phyloP scores from a whole-genome alignment of 2,329 filamentous ascomycete genomes.

The Phyllosticta capitalensis region DNA sequence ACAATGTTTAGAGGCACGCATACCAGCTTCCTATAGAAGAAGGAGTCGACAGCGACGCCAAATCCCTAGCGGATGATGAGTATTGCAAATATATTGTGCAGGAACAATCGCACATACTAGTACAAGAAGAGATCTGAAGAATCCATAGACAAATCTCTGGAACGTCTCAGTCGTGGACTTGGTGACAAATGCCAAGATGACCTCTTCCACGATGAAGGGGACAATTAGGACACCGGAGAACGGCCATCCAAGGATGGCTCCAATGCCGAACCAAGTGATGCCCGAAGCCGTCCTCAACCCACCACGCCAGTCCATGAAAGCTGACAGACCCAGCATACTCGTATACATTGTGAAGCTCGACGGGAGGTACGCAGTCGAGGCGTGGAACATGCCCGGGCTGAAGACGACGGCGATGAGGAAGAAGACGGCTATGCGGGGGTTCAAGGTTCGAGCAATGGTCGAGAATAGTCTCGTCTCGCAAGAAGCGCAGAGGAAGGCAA shows the following conservation, averaged over 20 bases:
- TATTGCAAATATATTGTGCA: background rate
- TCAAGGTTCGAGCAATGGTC: slow-evolving; percentile 65
- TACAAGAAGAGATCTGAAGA: slow-evolving; percentile 55
- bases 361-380: slow-evolving; percentile 76
- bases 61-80: slow-evolving; percentile 41
- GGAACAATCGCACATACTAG: slow-evolving; percentile 45
- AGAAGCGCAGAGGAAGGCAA: slow-evolving; percentile 68
- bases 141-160: slow-evolving; percentile 57
- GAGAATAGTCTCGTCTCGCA: slow-evolving; percentile 77
- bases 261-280: slow-evolving; percentile 84
- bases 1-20: slow-evolving; percentile 88
- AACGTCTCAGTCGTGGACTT: slow-evolving; percentile 52
- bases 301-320: slow-evolving; percentile 83
- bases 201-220: slow-evolving; percentile 74
- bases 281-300: slow-evolving; percentile 71
- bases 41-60: slow-evolving; percentile 65
- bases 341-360: slow-evolving; percentile 97
- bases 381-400: slow-evolving; percentile 89
- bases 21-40: slow-evolving; percentile 73
- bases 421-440: slow-evolving; percentile 73
- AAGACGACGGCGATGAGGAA: slow-evolving; percentile 69
- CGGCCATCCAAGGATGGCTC: slow-evolving; percentile 84
- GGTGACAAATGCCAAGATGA: slow-evolving; percentile 43
- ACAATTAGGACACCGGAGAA: slow-evolving; percentile 75
- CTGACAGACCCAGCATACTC: slow-evolving; percentile 71